Evolutionary conservation across 2,329 filamentous ascomycete genomes (phyloP).

Genomic region (Parascedosporium putredinis): DNA sequence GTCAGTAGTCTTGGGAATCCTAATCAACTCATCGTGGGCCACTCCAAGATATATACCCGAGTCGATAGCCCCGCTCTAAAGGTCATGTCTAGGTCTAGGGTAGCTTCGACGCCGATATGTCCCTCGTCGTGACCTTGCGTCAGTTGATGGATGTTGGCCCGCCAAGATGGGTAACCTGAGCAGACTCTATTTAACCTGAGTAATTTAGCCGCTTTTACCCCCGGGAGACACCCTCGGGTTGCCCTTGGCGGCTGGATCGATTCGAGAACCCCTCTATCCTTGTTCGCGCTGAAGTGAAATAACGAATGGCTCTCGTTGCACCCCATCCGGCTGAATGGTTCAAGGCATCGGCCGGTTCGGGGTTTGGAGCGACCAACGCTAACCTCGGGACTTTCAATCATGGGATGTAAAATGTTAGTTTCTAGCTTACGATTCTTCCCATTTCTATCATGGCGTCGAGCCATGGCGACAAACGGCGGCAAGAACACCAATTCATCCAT

Average conservation of each 20-base stretch:
- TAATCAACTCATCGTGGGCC: too few species aligned
- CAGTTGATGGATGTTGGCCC: neutral
- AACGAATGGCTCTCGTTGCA: neutral
- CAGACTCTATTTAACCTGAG: conserved; percentile 4
- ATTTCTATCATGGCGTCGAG: too few species aligned
- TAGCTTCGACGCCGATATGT: neutral
- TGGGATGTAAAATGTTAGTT: too few species aligned
- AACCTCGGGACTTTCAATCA: neutral
- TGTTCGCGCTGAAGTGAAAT: neutral
- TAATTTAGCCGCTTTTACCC: conserved; percentile 9
- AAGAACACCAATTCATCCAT: neutral
- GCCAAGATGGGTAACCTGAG: neutral
- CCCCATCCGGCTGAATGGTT: neutral
- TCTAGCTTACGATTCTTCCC: too few species aligned
- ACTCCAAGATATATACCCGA: too few species aligned
- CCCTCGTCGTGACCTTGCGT: too few species aligned
- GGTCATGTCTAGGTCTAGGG: neutral
- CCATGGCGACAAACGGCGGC: too few species aligned
- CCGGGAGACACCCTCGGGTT: neutral
- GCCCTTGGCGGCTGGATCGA: too few species aligned
- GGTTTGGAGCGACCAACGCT: neutral
- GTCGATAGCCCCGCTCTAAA: too few species aligned
- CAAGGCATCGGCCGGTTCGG: neutral
- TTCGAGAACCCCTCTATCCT: too few species aligned
- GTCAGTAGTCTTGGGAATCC: too few species aligned